phyloP scores from a whole-genome alignment of 305 asterid genomes.

The Solanum hybrid region DNA sequence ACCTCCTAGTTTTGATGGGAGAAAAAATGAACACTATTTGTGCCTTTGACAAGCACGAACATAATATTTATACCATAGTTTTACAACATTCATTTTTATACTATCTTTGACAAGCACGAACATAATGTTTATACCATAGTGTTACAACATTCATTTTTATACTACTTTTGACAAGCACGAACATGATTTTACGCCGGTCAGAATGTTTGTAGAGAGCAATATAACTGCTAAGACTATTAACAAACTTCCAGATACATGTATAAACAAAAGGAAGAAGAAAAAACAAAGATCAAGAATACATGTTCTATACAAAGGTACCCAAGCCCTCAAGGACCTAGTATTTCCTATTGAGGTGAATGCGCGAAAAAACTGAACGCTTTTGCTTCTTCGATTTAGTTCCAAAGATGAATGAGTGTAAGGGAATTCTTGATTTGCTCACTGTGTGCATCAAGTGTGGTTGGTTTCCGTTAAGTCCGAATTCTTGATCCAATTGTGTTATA shows the following conservation, averaged over 20 bases:
- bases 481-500: constrained; percentile 39
- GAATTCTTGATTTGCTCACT: constrained; percentile 37
- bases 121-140: neutral
- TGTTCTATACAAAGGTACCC: constrained; percentile 19
- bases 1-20: neutral
- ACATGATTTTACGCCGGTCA: neutral
- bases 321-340: constrained; percentile 42
- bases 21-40: neutral
- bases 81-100: neutral
- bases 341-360: constrained; percentile 45
- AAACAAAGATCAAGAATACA: neutral
- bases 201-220: neutral
- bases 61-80: neutral
- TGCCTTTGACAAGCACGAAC: neutral
- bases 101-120: neutral
- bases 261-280: neutral
- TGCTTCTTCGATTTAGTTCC: constrained; percentile 65
- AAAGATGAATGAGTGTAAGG: constrained; percentile 58
- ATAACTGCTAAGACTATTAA: neutral
- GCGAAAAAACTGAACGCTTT: constrained; percentile 61
- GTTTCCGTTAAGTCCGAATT: constrained; percentile 42
- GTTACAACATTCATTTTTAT: neutral
- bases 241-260: neutral
- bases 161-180: neutral
- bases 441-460: constrained; percentile 45